These are phyloP conservation scores for Rhodotorula sp. DNA, from an alignment of 1,284 basidiomycete genomes.

Conservation along the genomic window DNA sequence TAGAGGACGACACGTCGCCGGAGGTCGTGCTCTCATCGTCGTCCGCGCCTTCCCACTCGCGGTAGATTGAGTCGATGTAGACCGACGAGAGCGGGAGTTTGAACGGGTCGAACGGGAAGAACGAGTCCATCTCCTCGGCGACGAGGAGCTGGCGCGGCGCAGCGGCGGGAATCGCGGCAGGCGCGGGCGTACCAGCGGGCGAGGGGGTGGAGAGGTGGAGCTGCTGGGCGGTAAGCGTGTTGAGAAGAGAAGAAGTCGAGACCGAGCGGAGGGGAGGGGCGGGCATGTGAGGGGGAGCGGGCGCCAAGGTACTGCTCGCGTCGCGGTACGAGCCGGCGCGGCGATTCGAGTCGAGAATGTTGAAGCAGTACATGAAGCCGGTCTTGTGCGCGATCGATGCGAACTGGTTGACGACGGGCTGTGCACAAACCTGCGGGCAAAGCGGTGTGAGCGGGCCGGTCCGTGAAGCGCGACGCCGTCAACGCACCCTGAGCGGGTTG, in stretches of 20 bases:
- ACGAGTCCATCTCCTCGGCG: slow-evolving; percentile 67
- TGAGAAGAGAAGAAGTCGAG: slow-evolving; percentile 27
- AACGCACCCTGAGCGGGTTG: slow-evolving; percentile 81
- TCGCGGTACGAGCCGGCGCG: slow-evolving; percentile 32
- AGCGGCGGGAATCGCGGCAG: slow-evolving; percentile 4
- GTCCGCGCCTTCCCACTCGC: slow-evolving; percentile 55
- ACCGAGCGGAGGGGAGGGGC: slow-evolving; percentile 28
- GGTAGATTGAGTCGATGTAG: slow-evolving; percentile 58
- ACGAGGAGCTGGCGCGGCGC: slow-evolving; percentile 33
- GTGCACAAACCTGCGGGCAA: slow-evolving; percentile 70
- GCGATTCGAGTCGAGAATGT: slow-evolving; percentile 81
- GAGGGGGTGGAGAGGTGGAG: slow-evolving; percentile 19
- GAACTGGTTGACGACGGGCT: slow-evolving; percentile 89
- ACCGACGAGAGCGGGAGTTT: slow-evolving; percentile 65
- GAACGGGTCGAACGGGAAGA: slow-evolving; percentile 99
- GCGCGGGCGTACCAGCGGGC: slow-evolving; percentile 11
- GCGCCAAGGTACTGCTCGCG: not conserved
- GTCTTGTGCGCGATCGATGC: slow-evolving; percentile 89
- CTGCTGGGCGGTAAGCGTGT: slow-evolving; percentile 21
- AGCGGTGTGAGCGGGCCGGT: not conserved
- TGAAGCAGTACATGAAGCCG: slow-evolving; percentile 92
- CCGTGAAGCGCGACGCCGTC: not conserved
- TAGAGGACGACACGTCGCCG: slow-evolving; percentile 30
- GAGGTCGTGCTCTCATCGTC: slow-evolving; percentile 52
- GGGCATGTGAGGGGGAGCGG: not conserved